phyloP scores from a whole-genome alignment of 2,329 filamentous ascomycete genomes.

The Venturia pyrina region DNA sequence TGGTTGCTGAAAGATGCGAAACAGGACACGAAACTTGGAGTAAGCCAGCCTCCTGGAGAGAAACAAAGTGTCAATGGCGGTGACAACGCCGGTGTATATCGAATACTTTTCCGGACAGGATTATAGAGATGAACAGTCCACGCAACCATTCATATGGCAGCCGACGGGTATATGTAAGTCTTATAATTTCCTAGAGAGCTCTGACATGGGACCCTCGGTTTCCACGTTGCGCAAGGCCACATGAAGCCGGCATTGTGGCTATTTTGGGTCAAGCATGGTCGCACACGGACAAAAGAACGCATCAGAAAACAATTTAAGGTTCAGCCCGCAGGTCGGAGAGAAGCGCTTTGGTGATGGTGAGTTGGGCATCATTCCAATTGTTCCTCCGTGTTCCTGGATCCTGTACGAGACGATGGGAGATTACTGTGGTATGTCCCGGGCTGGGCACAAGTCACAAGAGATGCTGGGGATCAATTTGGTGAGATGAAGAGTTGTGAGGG shows the following conservation, averaged over 20 bases:
- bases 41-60: background rate
- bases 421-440: too few relatives aligned
- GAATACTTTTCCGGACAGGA: background rate
- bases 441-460: too few relatives aligned
- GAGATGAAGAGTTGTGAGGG: background rate
- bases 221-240: background rate
- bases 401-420: too few relatives aligned
- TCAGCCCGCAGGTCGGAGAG: background rate
- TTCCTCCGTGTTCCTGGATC: too few relatives aligned
- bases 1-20: background rate
- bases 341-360: background rate
- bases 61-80: background rate
- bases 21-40: background rate
- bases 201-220: background rate
- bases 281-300: background rate
- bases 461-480: background rate
- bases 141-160: background rate
- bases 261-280: background rate
- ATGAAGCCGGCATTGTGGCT: background rate
- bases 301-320: background rate
- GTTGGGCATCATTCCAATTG: background rate
- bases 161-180: background rate
- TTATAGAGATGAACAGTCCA: background rate
- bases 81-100: background rate
- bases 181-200: background rate